Evolutionary conservation across 2,329 filamentous ascomycete genomes (phyloP), one percentile per base, ranked within the genome.

Genomic region (Penicillium sp.): DNA sequence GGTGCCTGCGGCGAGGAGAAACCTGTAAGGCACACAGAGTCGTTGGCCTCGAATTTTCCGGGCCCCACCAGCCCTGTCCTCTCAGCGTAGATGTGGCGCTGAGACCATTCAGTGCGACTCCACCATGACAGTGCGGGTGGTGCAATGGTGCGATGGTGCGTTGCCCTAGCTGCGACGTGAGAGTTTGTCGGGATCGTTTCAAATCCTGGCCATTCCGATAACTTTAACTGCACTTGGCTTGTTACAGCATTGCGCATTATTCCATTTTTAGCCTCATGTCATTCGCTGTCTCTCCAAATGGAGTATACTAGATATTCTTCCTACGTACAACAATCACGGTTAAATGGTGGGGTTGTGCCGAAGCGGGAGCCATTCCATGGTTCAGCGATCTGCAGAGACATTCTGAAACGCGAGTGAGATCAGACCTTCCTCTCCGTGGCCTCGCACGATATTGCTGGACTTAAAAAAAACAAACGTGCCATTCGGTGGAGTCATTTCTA

Each of bases 401-500:
- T 19, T 49, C 50, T 56, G 54, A 56, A 52, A 56, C 50, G 46
- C 44, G 29, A 37, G n/a, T n/a, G 49, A 23, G 42, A 33, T 36
- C 36, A 47, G 37, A 45, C 26, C 45, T 8, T 24, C 37, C n/a
- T n/a, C n/a, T n/a, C n/a, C n/a, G n/a, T n/a, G n/a, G n/a, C n/a
- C n/a, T n/a, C n/a, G n/a, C n/a, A n/a, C n/a, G n/a, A n/a, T n/a
- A n/a, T n/a, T n/a, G n/a, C n/a, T n/a, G n/a, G n/a, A n/a, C n/a
- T n/a, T n/a, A n/a, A n/a, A n/a, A n/a, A n/a, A n/a, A n/a, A n/a
- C n/a, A n/a, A n/a, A n/a, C n/a, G 19, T 19, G 10, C n/a, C 13
- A 23, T 36, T 14, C 16, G 13, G 54, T 61, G 59, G 60, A 52
- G 59, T 44, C 13, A 26, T 24, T 54, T 59, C 56, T 60, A 60